Evolutionary conservation across 2,329 filamentous ascomycete genomes (phyloP).

Genomic region (Rutstroemia sydowiana): DNA sequence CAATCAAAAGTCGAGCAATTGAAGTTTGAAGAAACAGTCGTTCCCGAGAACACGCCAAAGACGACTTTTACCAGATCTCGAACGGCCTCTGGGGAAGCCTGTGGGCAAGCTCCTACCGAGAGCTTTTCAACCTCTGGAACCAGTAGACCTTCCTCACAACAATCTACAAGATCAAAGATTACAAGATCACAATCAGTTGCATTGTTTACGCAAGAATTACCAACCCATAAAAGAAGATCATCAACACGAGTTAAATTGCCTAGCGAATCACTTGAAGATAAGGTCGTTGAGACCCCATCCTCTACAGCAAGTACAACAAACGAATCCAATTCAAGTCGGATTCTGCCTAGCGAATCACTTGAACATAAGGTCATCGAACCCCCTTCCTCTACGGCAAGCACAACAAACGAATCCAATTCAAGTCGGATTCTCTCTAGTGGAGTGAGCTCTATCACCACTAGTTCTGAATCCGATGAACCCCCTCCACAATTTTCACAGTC

Average conservation of each 20-base stretch:
- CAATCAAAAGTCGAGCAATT: background rate
- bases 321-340: background rate
- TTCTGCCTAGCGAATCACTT: background rate
- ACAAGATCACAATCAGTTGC: background rate
- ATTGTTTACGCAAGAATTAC: background rate
- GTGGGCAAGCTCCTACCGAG: background rate
- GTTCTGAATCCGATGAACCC: conserved; percentile 7
- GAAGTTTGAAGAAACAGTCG: background rate
- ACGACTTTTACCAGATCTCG: no score
- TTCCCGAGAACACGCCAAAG: no score
- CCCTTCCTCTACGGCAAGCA: background rate
- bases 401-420: conserved; percentile 1
- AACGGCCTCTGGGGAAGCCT: no score
- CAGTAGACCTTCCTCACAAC: background rate
- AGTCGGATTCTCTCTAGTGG: background rate
- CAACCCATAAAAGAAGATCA: background rate
- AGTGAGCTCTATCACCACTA: conserved; percentile 6
- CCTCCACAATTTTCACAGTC: conserved; percentile 19
- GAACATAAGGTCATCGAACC: no score
- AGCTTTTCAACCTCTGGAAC: background rate
- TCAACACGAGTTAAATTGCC: background rate
- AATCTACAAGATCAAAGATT: no score
- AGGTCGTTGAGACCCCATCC: background rate
- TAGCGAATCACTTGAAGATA: background rate
- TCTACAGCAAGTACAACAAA: background rate